Evolutionary conservation across 257 asterid genomes (phyloP), one percentile per base, ranked within the genome.

Genomic region (Capsicum baccatum): DNA sequence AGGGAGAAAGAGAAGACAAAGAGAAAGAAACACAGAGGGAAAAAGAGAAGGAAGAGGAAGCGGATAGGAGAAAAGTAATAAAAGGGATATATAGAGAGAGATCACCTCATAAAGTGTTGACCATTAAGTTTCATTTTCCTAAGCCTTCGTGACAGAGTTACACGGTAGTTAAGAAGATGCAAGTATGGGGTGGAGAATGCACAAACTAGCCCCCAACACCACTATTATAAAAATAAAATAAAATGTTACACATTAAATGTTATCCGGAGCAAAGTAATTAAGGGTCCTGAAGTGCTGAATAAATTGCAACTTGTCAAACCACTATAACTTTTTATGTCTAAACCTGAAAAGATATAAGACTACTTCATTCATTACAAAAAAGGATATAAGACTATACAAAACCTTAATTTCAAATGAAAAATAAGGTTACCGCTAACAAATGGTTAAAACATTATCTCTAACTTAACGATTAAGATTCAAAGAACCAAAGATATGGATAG

Each of bases 201-300:
- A 71, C 58, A 71, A 71, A 71, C n/a, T 71, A 71, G 56, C 39
- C 58, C 39, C 2, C 8, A 5, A 47, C 80, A 71, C 80, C 80
- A 47, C 12, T 37, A 47, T n/a, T 47, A n/a, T n/a, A 47, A 71
- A 71, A 17, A 44, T 39, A 68, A 56, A 59, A 3, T 17, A 1
- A 67, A 35, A 67, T 17, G 35, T n/a, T 10, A 69, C 39, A 26
- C 78, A 69, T 8, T 42, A 4, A 37, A 10, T 70, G 80, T 47
- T 19, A 39, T 19, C 39, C 39, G 6, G n/a, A 71, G 37, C 6
- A 47, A 71, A 71, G 80, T 47, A 71, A 71, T 47, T 13, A 71
- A 47, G 80, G 39, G 80, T 71, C 39, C 39, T n/a, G 58, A 33
- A 71, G 80, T 71, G 16, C 58, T 71, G 79, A 73, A 73, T 58